Evolutionary conservation across 371 early-diverging fungal species (phyloP), one percentile per base, ranked within the genome.

Genomic region (Syncephalastrum sp.): DNA sequence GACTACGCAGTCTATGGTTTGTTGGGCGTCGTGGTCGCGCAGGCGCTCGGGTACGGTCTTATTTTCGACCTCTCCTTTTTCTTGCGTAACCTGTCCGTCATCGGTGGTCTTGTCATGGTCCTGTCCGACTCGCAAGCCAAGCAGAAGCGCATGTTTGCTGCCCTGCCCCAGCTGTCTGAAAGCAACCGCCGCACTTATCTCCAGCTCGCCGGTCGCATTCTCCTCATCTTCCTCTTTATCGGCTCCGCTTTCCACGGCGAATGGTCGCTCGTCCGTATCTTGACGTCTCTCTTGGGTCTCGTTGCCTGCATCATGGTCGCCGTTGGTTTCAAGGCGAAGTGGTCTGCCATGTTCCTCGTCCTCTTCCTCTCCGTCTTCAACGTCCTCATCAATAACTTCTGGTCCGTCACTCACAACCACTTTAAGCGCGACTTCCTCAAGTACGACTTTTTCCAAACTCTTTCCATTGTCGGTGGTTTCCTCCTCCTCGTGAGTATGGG

Each of bases 371-470:
- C 84, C 44, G 79, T 96, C 56, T 83, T 86, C 71, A 95, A 96
- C 67, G 79, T 96, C 55, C 62, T 91, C 19, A 84, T 94, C 62
- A 95, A 96, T 79, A 93, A 94, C 83, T 96, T 94, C 90, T 96
- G 96, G 96, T 82, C 89, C 5, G 74, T 93, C 54, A 89, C 88
- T 59, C 87, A 85, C 51, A 75, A 77, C 55, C 77, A 82, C 46
- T 79, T 80, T 24, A 83, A 88, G 59, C 81, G 87, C 63, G 97
- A 96, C 57, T 95, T 94, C 68, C 79, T 91, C 60, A 93, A 95
- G 72, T 96, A 96, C 74, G 96, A 96, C 77, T 96, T 96, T 68
- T 96, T 95, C 91, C 96, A 96, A 72, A 96, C 91, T 6, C 77
- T 96, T 47, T 92, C 92, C 5, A 93, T 92, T 72, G 85, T 95